Conservation (phyloP, 2,329 filamentous ascomycete species). For the Coleophoma cylindrospora region DNA sequence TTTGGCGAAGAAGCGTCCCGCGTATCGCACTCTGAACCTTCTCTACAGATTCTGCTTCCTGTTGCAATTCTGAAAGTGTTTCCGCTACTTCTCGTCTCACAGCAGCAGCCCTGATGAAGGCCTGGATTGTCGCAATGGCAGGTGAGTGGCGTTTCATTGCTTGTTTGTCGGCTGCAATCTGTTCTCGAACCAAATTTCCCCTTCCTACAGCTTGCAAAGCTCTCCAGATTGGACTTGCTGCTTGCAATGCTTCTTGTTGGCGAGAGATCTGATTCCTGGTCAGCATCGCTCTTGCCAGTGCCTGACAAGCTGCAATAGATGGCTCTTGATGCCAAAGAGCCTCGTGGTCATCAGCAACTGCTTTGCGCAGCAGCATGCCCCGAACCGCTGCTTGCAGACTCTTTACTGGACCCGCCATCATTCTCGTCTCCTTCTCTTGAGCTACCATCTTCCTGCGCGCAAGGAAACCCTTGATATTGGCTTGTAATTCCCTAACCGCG, state of each 20-base stretch:
- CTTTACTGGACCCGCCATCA: constrained; percentile 45
- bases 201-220: constrained; percentile 34
- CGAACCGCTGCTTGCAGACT: constrained; percentile 63
- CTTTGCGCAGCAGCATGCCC: constrained; percentile 56
- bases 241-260: constrained; percentile 46
- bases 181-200: constrained; percentile 42
- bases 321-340: constrained; percentile 45
- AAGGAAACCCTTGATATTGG: constrained; percentile 62
- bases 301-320: constrained; percentile 55
- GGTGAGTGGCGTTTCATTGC: constrained; percentile 47
- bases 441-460: constrained; percentile 50
- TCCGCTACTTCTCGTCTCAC: constrained; percentile 45
- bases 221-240: constrained; percentile 44
- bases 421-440: constrained; percentile 51
- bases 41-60: constrained; percentile 39
- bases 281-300: constrained; percentile 58
- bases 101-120: constrained; percentile 42
- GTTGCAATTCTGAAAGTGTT: constrained; percentile 41
- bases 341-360: constrained; percentile 47
- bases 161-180: constrained; percentile 37
- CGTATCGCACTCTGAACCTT: constrained; percentile 55
- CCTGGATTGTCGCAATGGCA: constrained; percentile 25
- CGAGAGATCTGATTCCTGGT: constrained; percentile 47
- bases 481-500: constrained; percentile 61
- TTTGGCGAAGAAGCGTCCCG: constrained; percentile 54